Evolutionary conservation across 768 basidiomycete species (phyloP), one percentile per base, ranked within the genome.

Genomic region (Dentipellis sp.): DNA sequence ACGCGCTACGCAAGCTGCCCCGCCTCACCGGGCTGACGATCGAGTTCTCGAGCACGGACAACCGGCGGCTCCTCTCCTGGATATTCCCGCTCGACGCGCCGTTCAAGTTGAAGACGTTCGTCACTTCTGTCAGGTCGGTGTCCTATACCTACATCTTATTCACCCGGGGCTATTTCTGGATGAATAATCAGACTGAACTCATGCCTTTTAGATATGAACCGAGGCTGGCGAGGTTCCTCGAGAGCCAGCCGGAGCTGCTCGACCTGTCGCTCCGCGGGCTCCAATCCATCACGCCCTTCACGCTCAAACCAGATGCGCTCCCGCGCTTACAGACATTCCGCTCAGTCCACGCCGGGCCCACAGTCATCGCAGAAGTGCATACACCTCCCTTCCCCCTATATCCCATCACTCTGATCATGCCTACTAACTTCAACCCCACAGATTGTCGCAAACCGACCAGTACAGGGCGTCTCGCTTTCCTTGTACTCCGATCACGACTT

Each of bases 181-280:
- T 29, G 5, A 9, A 22, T 7, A 38, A 19, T 53, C 3, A 7
- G 8, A 21, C 9, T 9, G 21, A 38, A 22, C 10, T 9, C 12
- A 10, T 4, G 19, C n/a, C 17, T 8, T 4, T 42, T 3, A 60
- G 59, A 16, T 35, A 59, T 62, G 75, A 77, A 40, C 60, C 64
- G 3, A 63, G 68, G 3, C 71, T 86, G 12, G 78, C 78, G 0
- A 55, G 61, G 9, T 82, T 84, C 65, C 71, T 86, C 54, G 77
- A 75, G 55, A 67, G 69, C 0, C 83, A 84, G 66, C 68, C 67
- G 5, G 59, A 64, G 23, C 69, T 86, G 58, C 63, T 64, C 39
- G 78, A 84, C 22, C 72, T 86, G 53, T 78, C 78, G 11, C 72
- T 85, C 21, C 72, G 81, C 19, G 82, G 82, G 0, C 76, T 76